Percentiles rank a stretch among this genome's conserved stretches.
phyloP scores from a whole-genome alignment of 2,329 filamentous ascomycete genomes.

The Volutella citrinella region DNA sequence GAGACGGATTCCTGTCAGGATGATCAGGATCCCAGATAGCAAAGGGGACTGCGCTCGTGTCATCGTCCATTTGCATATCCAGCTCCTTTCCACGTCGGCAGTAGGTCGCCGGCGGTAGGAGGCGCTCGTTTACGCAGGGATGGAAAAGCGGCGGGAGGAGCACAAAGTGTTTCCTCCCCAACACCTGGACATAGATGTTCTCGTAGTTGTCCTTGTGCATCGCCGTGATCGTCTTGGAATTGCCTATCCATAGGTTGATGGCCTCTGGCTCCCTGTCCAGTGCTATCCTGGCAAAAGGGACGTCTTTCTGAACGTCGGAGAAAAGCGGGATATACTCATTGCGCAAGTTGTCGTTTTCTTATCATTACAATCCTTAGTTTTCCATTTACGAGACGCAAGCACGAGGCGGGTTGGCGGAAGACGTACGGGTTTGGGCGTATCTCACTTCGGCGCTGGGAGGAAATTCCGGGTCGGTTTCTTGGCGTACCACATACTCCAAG shows the following conservation, averaged over 20 bases:
- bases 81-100: slow-evolving; percentile 30
- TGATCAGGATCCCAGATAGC: slow-evolving; percentile 72
- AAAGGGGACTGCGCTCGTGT: slow-evolving; percentile 54
- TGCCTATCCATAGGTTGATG: slow-evolving; percentile 81
- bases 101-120: slow-evolving; percentile 59
- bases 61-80: slow-evolving; percentile 32
- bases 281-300: slow-evolving; percentile 72
- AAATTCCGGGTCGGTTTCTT: slow-evolving; percentile 45
- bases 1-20: slow-evolving; percentile 47
- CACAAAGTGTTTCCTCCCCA: slow-evolving; percentile 71
- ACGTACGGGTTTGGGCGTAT: slow-evolving; percentile 73
- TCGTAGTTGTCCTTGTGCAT: slow-evolving; percentile 84
- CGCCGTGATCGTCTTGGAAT: slow-evolving; percentile 65
- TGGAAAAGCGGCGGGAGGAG: slow-evolving; percentile 70
- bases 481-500: slow-evolving; percentile 56
- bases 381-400: no score
- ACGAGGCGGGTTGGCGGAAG: no score
- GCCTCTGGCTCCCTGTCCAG: slow-evolving; percentile 66
- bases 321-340: slow-evolving; percentile 67
- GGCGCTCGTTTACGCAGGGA: slow-evolving; percentile 64
- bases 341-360: slow-evolving; percentile 80
- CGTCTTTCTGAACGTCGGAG: slow-evolving; percentile 57
- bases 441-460: slow-evolving; percentile 47
- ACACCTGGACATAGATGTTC: slow-evolving; percentile 76
- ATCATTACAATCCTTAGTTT: no score